Percentiles rank a stretch among this genome's conserved stretches.
Conservation (phyloP, 2,329 filamentous ascomycete genomes). For the Dendrostoma leiphaemia region DNA sequence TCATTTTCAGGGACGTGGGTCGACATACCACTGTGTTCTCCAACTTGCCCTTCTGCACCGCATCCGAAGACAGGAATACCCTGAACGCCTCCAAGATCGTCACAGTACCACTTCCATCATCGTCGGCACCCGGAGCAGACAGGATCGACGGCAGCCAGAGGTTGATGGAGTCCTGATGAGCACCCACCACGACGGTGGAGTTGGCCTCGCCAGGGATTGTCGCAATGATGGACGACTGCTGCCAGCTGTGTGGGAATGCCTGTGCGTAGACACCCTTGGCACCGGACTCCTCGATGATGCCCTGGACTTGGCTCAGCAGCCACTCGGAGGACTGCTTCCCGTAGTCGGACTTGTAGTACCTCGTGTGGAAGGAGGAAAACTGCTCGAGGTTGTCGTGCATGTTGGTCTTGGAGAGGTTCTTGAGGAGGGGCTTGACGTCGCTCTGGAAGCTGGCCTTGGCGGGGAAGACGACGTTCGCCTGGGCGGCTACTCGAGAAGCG, state of each 20-base stretch:
- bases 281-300: constrained; percentile 59
- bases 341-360: constrained; percentile 63
- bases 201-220: constrained; percentile 68
- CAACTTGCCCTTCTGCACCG: constrained; percentile 60
- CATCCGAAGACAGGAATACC: constrained; percentile 63
- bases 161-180: constrained; percentile 81
- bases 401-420: constrained; percentile 59
- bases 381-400: constrained; percentile 66
- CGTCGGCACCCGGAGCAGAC: constrained; percentile 71
- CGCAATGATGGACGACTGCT: constrained; percentile 77
- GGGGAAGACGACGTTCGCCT: constrained; percentile 45
- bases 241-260: constrained; percentile 58
- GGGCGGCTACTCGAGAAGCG: constrained; percentile 28
- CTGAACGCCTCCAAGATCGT: constrained; percentile 78
- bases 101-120: constrained; percentile 74
- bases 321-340: constrained; percentile 73
- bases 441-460: constrained; percentile 54
- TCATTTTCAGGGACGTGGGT: not conserved
- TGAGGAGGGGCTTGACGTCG: constrained; percentile 55
- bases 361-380: constrained; percentile 65
- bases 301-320: constrained; percentile 65
- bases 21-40: constrained; percentile 59
- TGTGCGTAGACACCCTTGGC: constrained; percentile 60
- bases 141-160: constrained; percentile 68
- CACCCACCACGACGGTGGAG: constrained; percentile 73